Evolutionary conservation across 306 rosid genomes (phyloP), one percentile per base, ranked within the genome.

Genomic region (Glycine soja): DNA sequence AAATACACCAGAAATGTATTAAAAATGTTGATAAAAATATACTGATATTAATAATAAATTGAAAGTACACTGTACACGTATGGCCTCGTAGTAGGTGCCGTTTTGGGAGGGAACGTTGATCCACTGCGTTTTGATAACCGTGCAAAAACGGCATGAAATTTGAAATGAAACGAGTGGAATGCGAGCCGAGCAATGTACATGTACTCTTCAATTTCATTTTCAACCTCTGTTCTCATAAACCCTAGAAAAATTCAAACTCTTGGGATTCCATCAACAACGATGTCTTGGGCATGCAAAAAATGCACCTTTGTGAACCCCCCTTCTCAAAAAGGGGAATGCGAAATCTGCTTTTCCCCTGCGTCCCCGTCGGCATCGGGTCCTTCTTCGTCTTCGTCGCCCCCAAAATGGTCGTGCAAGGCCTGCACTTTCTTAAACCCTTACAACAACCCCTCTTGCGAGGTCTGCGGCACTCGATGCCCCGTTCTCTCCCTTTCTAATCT

Each of bases 351-450:
- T 0, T 80, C 94, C 2, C 51, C 91, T 0, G 43, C 43, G 43
- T 38, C 43, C 43, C 43, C 43, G 5, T 38, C 5, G 90, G 1
- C 87, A 0, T 58, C 72, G 0, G 36, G 36, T 10, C 50, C 79
- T 1, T 16, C 97, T n/a, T 85, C 97, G 24, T 82, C 93, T 32
- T 48, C 90, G 0, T 66, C 85, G 15, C 40, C 83, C 36, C 76
- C 96, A 3, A 90, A 88, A 85, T 94, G 99, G 99, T 77, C 97
- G 4, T 93, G 97, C 92, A 95, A 87, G 79, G 95, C 93, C 15
- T 95, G 99, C 92, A 95, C 97, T 52, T 90, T 95, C 75, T 76
- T 93, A 66, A 95, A 95, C 91, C 86, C 91, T 0, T 93, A 88
- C 73, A 88, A 82, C 18, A 86, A 67, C 77, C 40, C 94, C 9